Base-by-base conservation (phyloP, 176 grass and related monocot genomes). In the Avena eriantha region DNA sequence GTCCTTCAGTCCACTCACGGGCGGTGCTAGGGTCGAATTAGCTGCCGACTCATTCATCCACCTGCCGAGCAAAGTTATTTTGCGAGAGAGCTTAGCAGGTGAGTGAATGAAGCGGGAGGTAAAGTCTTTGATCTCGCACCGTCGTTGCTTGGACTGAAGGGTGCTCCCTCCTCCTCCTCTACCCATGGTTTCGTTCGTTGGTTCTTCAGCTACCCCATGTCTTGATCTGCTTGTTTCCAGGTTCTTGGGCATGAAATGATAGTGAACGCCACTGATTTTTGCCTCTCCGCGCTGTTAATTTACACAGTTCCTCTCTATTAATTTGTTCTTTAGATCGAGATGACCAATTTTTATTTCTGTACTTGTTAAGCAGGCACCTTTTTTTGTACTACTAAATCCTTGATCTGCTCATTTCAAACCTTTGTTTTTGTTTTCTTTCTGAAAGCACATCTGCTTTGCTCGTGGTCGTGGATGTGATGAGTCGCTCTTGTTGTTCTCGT, bases 81-180 rank as follows among this genome's bases (percentile, higher is more conserved):
- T 45, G 51, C 69, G 76, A 24, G 70, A 83, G 22, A 71, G 82
- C 94, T 96, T 93, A 76, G 92, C 92, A 96, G 67, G 84, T 96
- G 94, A 89, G 87, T 94, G 94, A 96, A 96, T 96, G 94, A 96
- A 90, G 94, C 92, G 94, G 94, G 92, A 96, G 94, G 67, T 96
- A 93, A 90, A 84, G 51, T 79, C 90, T 88, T 63, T 63, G 92
- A 92, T 94, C 90, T 86, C 76, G 60, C 69, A 84, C 67, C 69
- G n/a, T 92, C 90, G 49, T 84, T 96, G 85, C 94, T 96, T 96
- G 94, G 94, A 96, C 94, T 96, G 94, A 96, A 96, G 94, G 94
- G 94, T 94, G 92, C 94, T 96, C 94, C 94, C 94, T 96, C 90
- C 86, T 89, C 39, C 39, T 41, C 77, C 77, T 55, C 51, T 39